Percentiles rank a stretch among this genome's conserved stretches.
phyloP scores from a whole-genome alignment of 1,139 yeast species.

The Keqinozyma sinolaborantium region DNA sequence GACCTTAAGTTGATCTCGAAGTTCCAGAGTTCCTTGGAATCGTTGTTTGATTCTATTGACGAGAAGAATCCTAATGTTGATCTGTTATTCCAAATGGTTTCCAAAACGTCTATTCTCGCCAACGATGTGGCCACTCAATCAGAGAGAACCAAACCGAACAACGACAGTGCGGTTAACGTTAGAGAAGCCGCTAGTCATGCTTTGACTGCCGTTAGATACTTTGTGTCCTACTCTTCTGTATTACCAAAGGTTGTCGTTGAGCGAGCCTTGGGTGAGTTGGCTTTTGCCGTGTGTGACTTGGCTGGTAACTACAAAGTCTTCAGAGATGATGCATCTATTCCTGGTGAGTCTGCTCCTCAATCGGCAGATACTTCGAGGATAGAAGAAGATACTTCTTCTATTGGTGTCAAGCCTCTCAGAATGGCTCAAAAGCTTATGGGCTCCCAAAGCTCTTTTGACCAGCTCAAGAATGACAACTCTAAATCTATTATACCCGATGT shows the following conservation, averaged over 20 bases:
- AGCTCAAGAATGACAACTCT: no score
- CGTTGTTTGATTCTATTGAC: slow-evolving; percentile 34
- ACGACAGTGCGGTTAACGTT: slow-evolving; percentile 38
- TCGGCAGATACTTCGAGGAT: slow-evolving; percentile 13
- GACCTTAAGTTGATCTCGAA: slow-evolving; percentile 42
- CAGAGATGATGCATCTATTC: slow-evolving; percentile 2
- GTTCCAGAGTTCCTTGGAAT: slow-evolving; percentile 46
- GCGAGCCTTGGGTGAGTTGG: slow-evolving; percentile 74
- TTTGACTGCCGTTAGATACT: slow-evolving; percentile 77
- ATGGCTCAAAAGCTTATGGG: slow-evolving; percentile 46
- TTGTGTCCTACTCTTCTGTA: slow-evolving; percentile 56
- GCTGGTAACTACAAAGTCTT: slow-evolving; percentile 19
- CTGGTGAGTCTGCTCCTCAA: slow-evolving; percentile 50
- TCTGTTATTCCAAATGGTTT: slow-evolving; percentile 50
- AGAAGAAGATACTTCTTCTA: slow-evolving; percentile 15
- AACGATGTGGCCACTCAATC: slow-evolving; percentile 47
- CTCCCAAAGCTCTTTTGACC: slow-evolving; percentile 8
- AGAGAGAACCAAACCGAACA: slow-evolving; percentile 29
- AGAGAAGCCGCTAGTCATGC: slow-evolving; percentile 74
- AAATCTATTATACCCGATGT: no score
- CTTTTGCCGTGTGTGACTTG: slow-evolving; percentile 71
- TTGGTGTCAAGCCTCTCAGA: slow-evolving; percentile 56
- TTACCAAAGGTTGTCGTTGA: slow-evolving; percentile 74
- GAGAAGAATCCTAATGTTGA: slow-evolving; percentile 34
- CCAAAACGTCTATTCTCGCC: slow-evolving; percentile 49